A percentile compares a stretch with the other conserved stretches of the same genome.
Conservation (phyloP, 371 early-diverging fungal species). For the Mortierella polycephala region DNA sequence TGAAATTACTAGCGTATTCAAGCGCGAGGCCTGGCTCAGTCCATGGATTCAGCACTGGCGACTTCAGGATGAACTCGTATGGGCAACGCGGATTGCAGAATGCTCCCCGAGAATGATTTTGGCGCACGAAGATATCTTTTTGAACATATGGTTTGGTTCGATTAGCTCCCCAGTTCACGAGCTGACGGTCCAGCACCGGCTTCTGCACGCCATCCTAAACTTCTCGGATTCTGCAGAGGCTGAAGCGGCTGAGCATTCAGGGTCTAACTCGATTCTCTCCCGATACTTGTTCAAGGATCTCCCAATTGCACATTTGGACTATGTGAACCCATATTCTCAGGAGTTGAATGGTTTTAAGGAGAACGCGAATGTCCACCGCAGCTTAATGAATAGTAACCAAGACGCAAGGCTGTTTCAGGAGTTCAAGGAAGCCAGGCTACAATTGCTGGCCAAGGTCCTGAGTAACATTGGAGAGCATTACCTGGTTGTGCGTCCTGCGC, state of each 20-base stretch:
- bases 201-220: conserved; percentile 14
- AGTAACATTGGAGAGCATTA: conserved; percentile 48
- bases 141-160: conserved; percentile 34
- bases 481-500: conserved; percentile 4
- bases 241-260: background rate
- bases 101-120: conserved; percentile 9
- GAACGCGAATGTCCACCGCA: conserved; percentile 7
- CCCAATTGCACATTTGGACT: conserved; percentile 22
- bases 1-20: conserved; percentile 9
- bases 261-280: background rate
- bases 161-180: conserved; percentile 22
- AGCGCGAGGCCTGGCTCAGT: conserved; percentile 14
- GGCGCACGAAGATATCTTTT: conserved; percentile 24
- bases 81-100: conserved; percentile 27
- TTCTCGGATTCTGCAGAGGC: background rate
- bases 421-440: conserved; percentile 29
- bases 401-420: conserved; percentile 15
- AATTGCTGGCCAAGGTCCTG: conserved; percentile 28
- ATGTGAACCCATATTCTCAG: background rate
- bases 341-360: background rate
- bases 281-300: conserved; percentile 22
- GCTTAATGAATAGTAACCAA: conserved; percentile 7
- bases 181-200: conserved; percentile 27
- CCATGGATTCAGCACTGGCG: conserved; percentile 21
- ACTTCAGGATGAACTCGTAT: conserved; percentile 26